phyloP scores from a whole-genome alignment of 1,284 basidiomycete species.

The Anthracocystis walkeri region DNA sequence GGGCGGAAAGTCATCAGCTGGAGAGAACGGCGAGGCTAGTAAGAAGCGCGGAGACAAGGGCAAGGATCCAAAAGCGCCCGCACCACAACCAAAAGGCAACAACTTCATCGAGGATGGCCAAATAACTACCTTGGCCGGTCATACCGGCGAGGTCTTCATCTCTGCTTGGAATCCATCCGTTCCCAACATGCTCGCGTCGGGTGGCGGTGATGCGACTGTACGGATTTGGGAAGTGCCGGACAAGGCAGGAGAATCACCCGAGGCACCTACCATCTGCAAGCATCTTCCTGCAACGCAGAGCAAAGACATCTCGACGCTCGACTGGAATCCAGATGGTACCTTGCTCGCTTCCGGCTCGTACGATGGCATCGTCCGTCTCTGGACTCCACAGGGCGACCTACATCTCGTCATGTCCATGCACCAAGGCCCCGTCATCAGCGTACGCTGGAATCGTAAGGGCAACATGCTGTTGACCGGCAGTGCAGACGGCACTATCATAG shows the following conservation, averaged over 20 bases:
- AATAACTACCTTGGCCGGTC: constrained; percentile 58
- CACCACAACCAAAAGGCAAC: constrained; percentile 47
- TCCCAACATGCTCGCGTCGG: constrained; percentile 66
- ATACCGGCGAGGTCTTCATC: constrained; percentile 66
- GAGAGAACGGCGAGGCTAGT: constrained; percentile 40
- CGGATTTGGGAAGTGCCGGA: constrained; percentile 68
- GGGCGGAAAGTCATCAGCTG: constrained; percentile 41
- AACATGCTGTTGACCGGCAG: constrained; percentile 66
- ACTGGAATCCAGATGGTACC: constrained; percentile 69
- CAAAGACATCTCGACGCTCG: constrained; percentile 67
- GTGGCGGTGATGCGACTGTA: constrained; percentile 68
- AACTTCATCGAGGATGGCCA: constrained; percentile 43
- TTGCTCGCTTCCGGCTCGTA: constrained; percentile 68
- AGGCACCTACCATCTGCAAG: constrained; percentile 65
- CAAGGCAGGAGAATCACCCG: constrained; percentile 35
- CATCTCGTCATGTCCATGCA: constrained; percentile 70
- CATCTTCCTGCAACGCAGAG: constrained; percentile 67
- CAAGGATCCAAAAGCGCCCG: constrained; percentile 46
- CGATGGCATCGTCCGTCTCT: constrained; percentile 68
- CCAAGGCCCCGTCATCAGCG: constrained; percentile 68
- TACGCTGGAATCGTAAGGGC: constrained; percentile 68
- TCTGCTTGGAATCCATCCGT: constrained; percentile 69
- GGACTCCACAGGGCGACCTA: constrained; percentile 69
- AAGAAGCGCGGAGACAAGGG: constrained; percentile 50
- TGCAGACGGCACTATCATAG: constrained; percentile 67